Evolutionary conservation across 495 filamentous ascomycete genomes (phyloP).

Genomic region (Aspergillus hancockii): DNA sequence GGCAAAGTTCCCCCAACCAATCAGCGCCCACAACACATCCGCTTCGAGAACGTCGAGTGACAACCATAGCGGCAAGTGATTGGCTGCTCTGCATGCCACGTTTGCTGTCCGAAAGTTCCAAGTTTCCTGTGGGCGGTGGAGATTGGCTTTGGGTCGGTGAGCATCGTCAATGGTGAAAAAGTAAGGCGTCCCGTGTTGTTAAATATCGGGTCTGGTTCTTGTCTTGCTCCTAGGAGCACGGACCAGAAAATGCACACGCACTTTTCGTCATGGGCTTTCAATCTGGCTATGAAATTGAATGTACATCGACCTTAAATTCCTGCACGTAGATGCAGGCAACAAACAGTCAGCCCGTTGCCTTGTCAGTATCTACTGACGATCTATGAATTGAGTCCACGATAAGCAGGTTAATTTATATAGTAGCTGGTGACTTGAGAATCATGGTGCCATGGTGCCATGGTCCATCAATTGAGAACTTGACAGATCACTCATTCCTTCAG

Average conservation of each 20-base stretch:
- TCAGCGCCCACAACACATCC: constrained; percentile 6
- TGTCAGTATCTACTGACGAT: no score
- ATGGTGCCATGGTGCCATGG: no score
- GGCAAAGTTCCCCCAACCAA: constrained; percentile 17
- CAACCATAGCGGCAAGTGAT: constrained; percentile 13
- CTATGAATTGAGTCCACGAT: no score
- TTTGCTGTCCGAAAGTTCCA: background rate
- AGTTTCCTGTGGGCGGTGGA: background rate
- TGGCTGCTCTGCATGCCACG: constrained; percentile 23
- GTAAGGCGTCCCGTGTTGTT: background rate
- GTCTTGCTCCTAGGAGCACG: background rate
- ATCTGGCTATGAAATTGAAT: background rate
- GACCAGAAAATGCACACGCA: background rate
- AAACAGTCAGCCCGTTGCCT: no score
- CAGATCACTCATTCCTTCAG: background rate
- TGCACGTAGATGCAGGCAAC: no score
- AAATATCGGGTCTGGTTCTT: background rate
- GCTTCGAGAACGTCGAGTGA: constrained; percentile 18
- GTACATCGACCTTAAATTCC: no score
- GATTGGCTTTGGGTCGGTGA: background rate
- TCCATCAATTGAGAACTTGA: no score
- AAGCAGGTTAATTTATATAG: no score
- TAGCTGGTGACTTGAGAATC: no score
- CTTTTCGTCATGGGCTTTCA: background rate
- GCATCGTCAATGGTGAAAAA: background rate